Conservation (phyloP, 306 rosid genomes). For the Dalbergia cochinchinensis region DNA sequence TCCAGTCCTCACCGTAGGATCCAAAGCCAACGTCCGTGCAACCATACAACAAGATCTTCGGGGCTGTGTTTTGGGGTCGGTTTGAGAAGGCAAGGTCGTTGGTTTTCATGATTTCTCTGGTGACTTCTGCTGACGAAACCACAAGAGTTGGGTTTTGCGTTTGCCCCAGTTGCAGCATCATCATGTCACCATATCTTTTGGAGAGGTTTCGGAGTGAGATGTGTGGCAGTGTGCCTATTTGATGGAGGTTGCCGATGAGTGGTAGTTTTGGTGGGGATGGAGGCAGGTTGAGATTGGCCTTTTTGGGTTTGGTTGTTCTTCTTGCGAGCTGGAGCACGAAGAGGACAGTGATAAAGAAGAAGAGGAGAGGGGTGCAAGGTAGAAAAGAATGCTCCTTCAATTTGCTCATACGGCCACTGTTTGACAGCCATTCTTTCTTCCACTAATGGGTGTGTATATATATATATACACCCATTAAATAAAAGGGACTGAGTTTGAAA, state of each 20-base stretch:
- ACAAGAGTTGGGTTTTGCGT: conserved; percentile 39
- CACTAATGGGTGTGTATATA: background rate
- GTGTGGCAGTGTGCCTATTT: conserved; percentile 51
- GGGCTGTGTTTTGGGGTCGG: conserved; percentile 44
- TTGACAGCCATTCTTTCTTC: conserved; percentile 36
- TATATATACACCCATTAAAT: no score
- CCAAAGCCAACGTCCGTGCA: conserved; percentile 42
- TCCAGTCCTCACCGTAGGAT: conserved; percentile 48
- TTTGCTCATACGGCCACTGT: conserved; percentile 22
- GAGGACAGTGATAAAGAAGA: background rate
- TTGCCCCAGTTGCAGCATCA: conserved; percentile 48
- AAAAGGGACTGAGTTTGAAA: no score
- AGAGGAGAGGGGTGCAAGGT: background rate
- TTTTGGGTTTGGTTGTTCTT: conserved; percentile 37
- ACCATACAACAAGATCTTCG: conserved; percentile 43
- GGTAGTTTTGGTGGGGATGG: conserved; percentile 56
- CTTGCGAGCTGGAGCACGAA: conserved; percentile 16
- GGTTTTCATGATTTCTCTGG: conserved; percentile 31
- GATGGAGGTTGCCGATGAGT: conserved; percentile 53
- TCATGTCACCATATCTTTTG: conserved; percentile 35
- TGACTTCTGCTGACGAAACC: conserved; percentile 43
- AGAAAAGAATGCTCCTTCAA: background rate
- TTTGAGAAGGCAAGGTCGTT: conserved; percentile 38
- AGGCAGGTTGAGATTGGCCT: conserved; percentile 1
- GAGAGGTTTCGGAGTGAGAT: conserved; percentile 38